A percentile compares a stretch with the other conserved stretches of the same genome.
phyloP scores from a whole-genome alignment of 805 yeast species.

The Candida khao-thaluensis region DNA sequence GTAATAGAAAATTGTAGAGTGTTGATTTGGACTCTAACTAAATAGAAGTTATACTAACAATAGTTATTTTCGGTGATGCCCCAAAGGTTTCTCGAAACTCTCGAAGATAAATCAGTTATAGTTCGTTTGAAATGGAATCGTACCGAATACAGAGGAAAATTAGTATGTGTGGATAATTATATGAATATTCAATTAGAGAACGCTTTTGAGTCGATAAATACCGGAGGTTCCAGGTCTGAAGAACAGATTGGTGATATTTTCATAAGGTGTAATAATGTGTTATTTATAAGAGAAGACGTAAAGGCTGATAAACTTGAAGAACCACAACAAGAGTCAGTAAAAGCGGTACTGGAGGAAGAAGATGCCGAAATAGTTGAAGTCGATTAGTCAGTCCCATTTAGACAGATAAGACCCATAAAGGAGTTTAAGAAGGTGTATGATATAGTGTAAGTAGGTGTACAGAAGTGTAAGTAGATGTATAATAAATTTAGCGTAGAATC shows the following conservation, averaged over 20 bases:
- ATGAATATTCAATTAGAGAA: slow-evolving; percentile 81
- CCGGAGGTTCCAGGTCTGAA: slow-evolving; percentile 41
- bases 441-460: too few relatives aligned
- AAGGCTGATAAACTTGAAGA: too few relatives aligned
- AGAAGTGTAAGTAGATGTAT: background rate
- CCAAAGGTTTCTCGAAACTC: slow-evolving; percentile 52
- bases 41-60: slow-evolving; percentile 5
- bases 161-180: slow-evolving; percentile 83
- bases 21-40: too few relatives aligned
- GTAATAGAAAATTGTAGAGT: too few relatives aligned
- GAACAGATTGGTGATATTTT: slow-evolving; percentile 69
- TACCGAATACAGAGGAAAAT: slow-evolving; percentile 79
- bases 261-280: slow-evolving; percentile 87
- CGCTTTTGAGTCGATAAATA: slow-evolving; percentile 46
- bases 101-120: slow-evolving; percentile 66
- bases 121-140: slow-evolving; percentile 88
- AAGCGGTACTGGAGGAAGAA: slow-evolving; percentile 1
- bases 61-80: slow-evolving; percentile 8
- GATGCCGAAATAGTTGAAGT: slow-evolving; percentile 1
- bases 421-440: too few relatives aligned
- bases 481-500: background rate
- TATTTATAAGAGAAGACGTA: slow-evolving; percentile 58
- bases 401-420: too few relatives aligned
- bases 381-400: slow-evolving; percentile 1
- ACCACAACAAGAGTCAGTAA: background rate